These are phyloP conservation scores for Lichenothelia convexa DNA, from an alignment of 495 filamentous ascomycete species.

Conservation along the genomic window DNA sequence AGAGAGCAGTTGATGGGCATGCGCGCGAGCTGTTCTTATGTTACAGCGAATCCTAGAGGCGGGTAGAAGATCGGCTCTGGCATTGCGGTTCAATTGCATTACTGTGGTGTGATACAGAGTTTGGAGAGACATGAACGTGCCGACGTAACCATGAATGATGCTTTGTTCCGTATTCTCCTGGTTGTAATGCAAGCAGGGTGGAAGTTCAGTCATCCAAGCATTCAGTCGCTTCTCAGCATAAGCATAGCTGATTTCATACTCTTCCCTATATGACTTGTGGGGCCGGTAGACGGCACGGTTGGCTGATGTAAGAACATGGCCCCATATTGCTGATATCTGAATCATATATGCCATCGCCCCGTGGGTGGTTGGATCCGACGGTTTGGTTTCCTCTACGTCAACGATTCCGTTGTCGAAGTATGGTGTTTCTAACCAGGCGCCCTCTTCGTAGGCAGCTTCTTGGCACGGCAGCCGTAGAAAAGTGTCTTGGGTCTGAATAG, in stretches of 20 bases:
- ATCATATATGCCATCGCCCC: constrained; percentile 43
- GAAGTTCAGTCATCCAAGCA: constrained; percentile 28
- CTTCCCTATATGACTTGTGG: constrained; percentile 21
- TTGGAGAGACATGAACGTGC: constrained; percentile 40
- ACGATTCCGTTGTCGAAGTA: constrained; percentile 34
- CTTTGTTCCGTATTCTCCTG: constrained; percentile 31
- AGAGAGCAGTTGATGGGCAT: constrained; percentile 12
- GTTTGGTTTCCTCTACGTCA: constrained; percentile 5
- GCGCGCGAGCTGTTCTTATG: constrained; percentile 12
- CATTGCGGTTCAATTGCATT: constrained; percentile 45
- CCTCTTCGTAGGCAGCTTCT: constrained; percentile 36
- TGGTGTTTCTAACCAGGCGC: constrained; percentile 28
- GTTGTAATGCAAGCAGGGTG: constrained; percentile 29
- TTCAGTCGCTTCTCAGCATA: constrained; percentile 31
- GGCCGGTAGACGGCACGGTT: constrained; percentile 35
- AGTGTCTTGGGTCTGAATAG: constrained; percentile 34
- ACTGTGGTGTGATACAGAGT: constrained; percentile 40
- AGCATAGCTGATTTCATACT: constrained; percentile 33
- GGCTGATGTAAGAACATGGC: constrained; percentile 39
- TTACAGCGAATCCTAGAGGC: constrained; percentile 13
- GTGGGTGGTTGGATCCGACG: constrained; percentile 5
- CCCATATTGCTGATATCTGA: constrained; percentile 43
- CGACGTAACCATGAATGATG: constrained; percentile 27
- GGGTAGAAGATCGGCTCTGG: constrained; percentile 16
- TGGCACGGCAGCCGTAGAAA: constrained; percentile 44